Conservation (phyloP, 768 basidiomycete genomes). For the Lanmaoa rubissima region DNA sequence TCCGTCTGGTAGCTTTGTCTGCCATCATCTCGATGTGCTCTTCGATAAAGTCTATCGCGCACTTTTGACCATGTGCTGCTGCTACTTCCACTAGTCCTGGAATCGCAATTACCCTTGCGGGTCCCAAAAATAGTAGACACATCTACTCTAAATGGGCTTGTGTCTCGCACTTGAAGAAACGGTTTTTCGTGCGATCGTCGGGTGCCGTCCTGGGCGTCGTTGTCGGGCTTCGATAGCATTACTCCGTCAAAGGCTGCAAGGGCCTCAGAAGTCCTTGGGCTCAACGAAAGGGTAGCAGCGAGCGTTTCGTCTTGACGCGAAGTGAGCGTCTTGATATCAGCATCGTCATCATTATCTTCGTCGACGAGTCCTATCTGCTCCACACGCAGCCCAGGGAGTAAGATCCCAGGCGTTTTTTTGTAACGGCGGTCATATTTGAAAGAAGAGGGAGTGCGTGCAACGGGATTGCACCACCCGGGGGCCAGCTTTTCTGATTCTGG, state of each 20-base stretch:
- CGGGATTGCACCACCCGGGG: slow-evolving; percentile 31
- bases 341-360: slow-evolving; percentile 25
- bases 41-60: slow-evolving; percentile 29
- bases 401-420: slow-evolving; percentile 11
- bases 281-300: slow-evolving; percentile 43
- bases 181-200: slow-evolving; percentile 1
- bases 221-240: slow-evolving; percentile 1
- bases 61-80: slow-evolving; percentile 33
- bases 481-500: slow-evolving; percentile 35
- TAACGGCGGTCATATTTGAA: slow-evolving; percentile 10
- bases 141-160: slow-evolving; percentile 50
- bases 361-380: slow-evolving; percentile 14
- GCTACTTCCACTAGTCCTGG: slow-evolving; percentile 23
- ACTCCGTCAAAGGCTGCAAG: slow-evolving; percentile 1
- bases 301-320: slow-evolving; percentile 35
- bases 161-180: slow-evolving; percentile 37
- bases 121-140: slow-evolving; percentile 31
- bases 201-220: slow-evolving; percentile 6
- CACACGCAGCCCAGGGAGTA: slow-evolving; percentile 22
- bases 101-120: slow-evolving; percentile 18
- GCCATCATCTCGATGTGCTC: slow-evolving; percentile 31
- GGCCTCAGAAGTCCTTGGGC: slow-evolving; percentile 43
- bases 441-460: slow-evolving; percentile 12
- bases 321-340: slow-evolving; percentile 31
- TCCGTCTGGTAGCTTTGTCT: slow-evolving; percentile 17